Percentiles rank a stretch among this genome's conserved stretches.
These are phyloP conservation scores for Trypanosoma melophagium DNA, from an alignment of 208 protist species.

Conservation along the genomic window DNA sequence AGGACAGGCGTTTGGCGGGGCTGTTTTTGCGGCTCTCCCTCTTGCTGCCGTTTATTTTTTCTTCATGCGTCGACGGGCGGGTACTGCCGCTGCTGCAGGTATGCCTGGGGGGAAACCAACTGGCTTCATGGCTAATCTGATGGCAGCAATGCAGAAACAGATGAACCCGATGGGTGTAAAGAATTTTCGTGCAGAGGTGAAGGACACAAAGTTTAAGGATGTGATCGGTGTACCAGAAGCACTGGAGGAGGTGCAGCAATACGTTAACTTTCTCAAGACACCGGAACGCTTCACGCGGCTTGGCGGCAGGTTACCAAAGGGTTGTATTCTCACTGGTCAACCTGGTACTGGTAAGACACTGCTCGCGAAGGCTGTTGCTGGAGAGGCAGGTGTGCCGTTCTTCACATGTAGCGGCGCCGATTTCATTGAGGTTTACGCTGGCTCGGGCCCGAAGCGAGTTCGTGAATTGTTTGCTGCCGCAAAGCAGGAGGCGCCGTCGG, in stretches of 20 bases:
- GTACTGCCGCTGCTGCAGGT: slow-evolving; percentile 21
- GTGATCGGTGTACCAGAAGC: slow-evolving; percentile 93
- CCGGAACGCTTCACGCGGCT: slow-evolving; percentile 93
- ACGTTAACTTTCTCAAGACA: slow-evolving; percentile 94
- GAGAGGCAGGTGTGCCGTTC: slow-evolving; percentile 94
- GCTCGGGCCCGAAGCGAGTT: slow-evolving; percentile 94
- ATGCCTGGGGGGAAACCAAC: slow-evolving; percentile 24
- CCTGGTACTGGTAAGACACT: slow-evolving; percentile 97
- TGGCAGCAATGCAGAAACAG: slow-evolving; percentile 63
- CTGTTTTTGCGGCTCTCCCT: slow-evolving; percentile 55
- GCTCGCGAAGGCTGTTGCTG: slow-evolving; percentile 90
- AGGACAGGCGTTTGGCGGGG: slow-evolving; percentile 53
- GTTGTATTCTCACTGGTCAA: slow-evolving; percentile 94
- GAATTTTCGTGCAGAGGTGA: slow-evolving; percentile 77
- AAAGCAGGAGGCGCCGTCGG: slow-evolving; percentile 90
- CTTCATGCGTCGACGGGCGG: slow-evolving; percentile 42
- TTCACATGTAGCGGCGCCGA: slow-evolving; percentile 93
- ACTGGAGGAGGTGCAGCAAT: slow-evolving; percentile 94
- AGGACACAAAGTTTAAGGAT: slow-evolving; percentile 82
- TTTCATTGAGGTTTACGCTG: slow-evolving; percentile 98
- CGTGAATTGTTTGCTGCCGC: slow-evolving; percentile 94
- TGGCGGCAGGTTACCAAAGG: slow-evolving; percentile 95
- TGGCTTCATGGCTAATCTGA: slow-evolving; percentile 50
- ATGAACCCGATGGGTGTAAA: slow-evolving; percentile 68
- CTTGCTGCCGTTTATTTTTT: slow-evolving; percentile 66